phyloP scores from a whole-genome alignment of 768 basidiomycete species.

The Macrocybe gigantea region DNA sequence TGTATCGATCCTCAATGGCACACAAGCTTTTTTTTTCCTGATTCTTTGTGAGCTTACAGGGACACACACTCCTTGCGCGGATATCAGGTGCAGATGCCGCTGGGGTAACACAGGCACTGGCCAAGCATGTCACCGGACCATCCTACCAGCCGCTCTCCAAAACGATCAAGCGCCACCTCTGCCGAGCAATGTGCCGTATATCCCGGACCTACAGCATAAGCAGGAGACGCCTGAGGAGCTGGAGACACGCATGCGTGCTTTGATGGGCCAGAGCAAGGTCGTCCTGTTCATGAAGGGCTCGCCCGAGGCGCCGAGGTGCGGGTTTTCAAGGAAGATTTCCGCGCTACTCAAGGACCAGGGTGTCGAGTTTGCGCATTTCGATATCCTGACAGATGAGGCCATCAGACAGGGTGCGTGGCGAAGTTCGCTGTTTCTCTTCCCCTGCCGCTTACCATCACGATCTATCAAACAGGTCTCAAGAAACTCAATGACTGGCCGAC shows the following conservation, averaged over 20 bases:
- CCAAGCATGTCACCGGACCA: conserved; percentile 24
- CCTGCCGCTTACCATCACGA: not conserved
- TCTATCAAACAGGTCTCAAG: conserved; percentile 47
- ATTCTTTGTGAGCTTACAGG: conserved; percentile 38
- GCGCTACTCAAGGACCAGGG: conserved; percentile 56
- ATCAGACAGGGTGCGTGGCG: conserved; percentile 65
- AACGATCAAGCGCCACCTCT: conserved; percentile 39
- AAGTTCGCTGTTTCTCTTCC: not conserved
- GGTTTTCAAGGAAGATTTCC: conserved; percentile 77
- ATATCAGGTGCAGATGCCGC: conserved; percentile 77
- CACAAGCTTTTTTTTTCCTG: not conserved
- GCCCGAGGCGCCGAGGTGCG: conserved; percentile 74
- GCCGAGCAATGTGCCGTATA: conserved; percentile 16
- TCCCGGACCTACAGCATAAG: conserved; percentile 12
- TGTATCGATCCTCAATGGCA: conserved; percentile 12
- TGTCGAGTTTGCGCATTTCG: conserved; percentile 70
- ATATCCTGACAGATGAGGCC: conserved; percentile 77
- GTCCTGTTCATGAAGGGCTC: conserved; percentile 91
- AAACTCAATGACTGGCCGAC: conserved; percentile 88
- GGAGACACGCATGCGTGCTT: conserved; percentile 46
- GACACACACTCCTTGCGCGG: conserved; percentile 77
- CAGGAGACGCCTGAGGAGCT: conserved; percentile 64
- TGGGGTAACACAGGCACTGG: conserved; percentile 54
- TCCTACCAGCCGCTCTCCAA: conserved; percentile 38
- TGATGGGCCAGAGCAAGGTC: conserved; percentile 79